These are phyloP conservation scores for Cladosporium sphaerospermum DNA, from an alignment of 2,329 filamentous ascomycete genomes.

Conservation along the genomic window DNA sequence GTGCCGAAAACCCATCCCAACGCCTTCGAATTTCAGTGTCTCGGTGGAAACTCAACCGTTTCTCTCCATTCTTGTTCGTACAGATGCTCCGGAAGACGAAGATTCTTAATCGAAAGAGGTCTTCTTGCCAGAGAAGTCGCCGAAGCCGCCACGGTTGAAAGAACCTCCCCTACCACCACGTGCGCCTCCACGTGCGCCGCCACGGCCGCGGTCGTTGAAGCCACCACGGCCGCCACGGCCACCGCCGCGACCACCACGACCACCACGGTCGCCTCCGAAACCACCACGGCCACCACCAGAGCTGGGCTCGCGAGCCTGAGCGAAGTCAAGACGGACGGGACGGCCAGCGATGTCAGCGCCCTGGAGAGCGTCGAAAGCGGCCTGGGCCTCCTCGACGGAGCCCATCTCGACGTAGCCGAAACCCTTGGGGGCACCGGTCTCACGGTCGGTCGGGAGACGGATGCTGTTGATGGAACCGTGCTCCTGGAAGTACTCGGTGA, in stretches of 20 bases:
- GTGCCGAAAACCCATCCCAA: too few species aligned
- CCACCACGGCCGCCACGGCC: conserved; percentile 33
- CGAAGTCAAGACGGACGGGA: conserved; percentile 75
- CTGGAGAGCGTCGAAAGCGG: conserved; percentile 63
- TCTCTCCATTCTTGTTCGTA: too few species aligned
- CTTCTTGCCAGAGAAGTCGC: conserved; percentile 73
- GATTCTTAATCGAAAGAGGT: conserved; percentile 51
- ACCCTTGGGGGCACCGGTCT: conserved; percentile 79
- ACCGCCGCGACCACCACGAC: conserved; percentile 35
- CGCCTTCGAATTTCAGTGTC: too few species aligned
- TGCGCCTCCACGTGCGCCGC: conserved; percentile 47
- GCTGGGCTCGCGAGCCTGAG: conserved; percentile 55
- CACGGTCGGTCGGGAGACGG: conserved; percentile 81
- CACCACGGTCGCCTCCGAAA: conserved; percentile 35
- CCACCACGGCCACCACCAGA: conserved; percentile 40
- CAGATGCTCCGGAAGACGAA: too few species aligned
- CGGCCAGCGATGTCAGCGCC: conserved; percentile 68
- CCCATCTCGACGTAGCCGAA: conserved; percentile 86
- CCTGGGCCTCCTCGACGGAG: conserved; percentile 75
- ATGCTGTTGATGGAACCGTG: conserved; percentile 68
- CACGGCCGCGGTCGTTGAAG: conserved; percentile 45
- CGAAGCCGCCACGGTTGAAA: conserved; percentile 51
- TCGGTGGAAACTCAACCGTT: too few species aligned
- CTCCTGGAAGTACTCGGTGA: conserved; percentile 68
- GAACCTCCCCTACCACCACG: conserved; percentile 43